phyloP scores from a whole-genome alignment of 2,329 filamentous ascomycete genomes.

The Trichoderma citrinoviride region DNA sequence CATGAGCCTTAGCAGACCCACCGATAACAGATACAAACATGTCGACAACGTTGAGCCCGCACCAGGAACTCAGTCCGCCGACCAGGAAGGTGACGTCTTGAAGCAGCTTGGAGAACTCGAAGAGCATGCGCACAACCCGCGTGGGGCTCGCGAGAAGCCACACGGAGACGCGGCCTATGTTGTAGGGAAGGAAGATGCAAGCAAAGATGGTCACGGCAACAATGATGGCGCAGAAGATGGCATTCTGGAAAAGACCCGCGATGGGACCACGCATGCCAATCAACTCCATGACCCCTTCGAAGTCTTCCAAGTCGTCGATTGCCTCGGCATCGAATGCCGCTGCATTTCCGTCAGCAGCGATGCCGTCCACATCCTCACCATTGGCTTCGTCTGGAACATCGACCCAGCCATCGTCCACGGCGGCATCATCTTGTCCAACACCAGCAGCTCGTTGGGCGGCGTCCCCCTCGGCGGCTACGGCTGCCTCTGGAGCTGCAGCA shows the following conservation, averaged over 20 bases:
- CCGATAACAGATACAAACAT: constrained; percentile 38
- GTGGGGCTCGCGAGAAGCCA: constrained; percentile 77
- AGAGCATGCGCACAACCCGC: constrained; percentile 69
- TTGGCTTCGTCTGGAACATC: constrained; percentile 30
- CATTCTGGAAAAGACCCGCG: constrained; percentile 87
- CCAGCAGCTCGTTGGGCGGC: neutral
- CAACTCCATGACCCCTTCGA: constrained; percentile 93
- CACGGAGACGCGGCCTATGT: constrained; percentile 81
- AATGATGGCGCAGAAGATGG: constrained; percentile 87
- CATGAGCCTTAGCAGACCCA: constrained; percentile 31
- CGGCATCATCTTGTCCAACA: constrained; percentile 21
- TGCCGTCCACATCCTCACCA: constrained; percentile 40
- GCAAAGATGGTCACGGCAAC: constrained; percentile 82
- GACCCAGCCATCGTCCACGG: constrained; percentile 50
- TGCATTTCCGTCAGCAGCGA: constrained; percentile 43
- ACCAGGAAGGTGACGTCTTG: constrained; percentile 72
- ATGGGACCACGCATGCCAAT: constrained; percentile 95
- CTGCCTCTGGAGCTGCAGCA: constrained; percentile 12
- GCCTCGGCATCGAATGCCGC: constrained; percentile 71
- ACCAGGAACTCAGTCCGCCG: constrained; percentile 53
- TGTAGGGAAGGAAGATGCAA: constrained; percentile 88
- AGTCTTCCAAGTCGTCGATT: constrained; percentile 84
- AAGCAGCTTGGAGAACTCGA: constrained; percentile 71
- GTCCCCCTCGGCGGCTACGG: neutral
- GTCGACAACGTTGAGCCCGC: constrained; percentile 40